A percentile compares a stretch with the other conserved stretches of the same genome.
Conservation (phyloP, 164 flowering plant genomes). For the Stephania cephalantha region DNA sequence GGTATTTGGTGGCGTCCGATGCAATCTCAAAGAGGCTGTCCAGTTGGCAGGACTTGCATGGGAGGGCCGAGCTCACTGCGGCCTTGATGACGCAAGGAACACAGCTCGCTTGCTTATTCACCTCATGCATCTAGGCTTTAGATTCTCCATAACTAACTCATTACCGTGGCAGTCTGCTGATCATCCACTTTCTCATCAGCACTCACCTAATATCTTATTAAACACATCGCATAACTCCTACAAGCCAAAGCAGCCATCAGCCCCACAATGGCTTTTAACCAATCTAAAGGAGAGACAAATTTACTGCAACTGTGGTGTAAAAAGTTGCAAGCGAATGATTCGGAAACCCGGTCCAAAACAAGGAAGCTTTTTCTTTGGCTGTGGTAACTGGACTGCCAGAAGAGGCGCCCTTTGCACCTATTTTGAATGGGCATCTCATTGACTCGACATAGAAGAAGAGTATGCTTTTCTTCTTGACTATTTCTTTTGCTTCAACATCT, state of each 20-base stretch:
- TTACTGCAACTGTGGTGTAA: conserved; percentile 72
- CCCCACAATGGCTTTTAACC: conserved; percentile 33
- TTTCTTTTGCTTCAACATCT: neutral
- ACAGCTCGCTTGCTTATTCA: conserved; percentile 77
- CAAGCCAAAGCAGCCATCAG: conserved; percentile 23
- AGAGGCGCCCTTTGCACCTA: conserved; percentile 71
- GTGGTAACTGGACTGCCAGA: conserved; percentile 81
- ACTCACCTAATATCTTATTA: conserved; percentile 25
- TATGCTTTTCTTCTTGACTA: conserved; percentile 8
- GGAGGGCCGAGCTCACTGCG: conserved; percentile 98
- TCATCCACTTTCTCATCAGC: conserved; percentile 31
- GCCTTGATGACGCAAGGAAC: conserved; percentile 91
- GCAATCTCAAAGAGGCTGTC: conserved; percentile 93
- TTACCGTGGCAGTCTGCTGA: conserved; percentile 50
- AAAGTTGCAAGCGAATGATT: conserved; percentile 49
- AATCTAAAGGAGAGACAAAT: conserved; percentile 22
- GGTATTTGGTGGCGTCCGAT: conserved; percentile 66
- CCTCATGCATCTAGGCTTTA: conserved; percentile 66
- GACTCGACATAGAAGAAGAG: conserved; percentile 14
- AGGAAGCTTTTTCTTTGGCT: conserved; percentile 76
- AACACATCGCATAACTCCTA: conserved; percentile 20
- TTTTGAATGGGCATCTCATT: conserved; percentile 69
- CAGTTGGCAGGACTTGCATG: conserved; percentile 76
- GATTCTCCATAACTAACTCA: conserved; percentile 74
- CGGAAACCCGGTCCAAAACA: conserved; percentile 74